phyloP scores from a whole-genome alignment of 2,329 filamentous ascomycete species.

The Arthrobotrys sinensis region DNA sequence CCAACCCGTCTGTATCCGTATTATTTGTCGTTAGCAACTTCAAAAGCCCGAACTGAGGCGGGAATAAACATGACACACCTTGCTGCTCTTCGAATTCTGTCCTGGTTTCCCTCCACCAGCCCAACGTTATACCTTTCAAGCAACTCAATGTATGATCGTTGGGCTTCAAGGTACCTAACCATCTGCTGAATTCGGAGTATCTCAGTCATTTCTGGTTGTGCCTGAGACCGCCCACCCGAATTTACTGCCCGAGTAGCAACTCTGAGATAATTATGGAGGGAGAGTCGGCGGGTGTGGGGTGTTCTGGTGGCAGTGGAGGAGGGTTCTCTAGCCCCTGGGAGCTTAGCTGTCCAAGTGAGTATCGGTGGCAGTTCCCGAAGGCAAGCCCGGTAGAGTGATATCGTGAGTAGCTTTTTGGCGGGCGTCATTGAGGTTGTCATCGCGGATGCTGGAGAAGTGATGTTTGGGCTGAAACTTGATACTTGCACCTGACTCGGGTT shows the following conservation, averaged over 20 bases:
- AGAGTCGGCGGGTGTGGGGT: slow-evolving; percentile 64
- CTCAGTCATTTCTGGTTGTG: background rate
- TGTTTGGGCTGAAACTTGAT: too few species aligned
- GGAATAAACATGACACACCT: slow-evolving; percentile 73
- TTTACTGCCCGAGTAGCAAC: slow-evolving; percentile 53
- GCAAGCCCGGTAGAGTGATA: slow-evolving; percentile 35
- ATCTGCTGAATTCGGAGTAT: slow-evolving; percentile 74
- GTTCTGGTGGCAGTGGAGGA: slow-evolving; percentile 59
- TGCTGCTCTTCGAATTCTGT: slow-evolving; percentile 86
- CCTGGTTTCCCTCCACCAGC: slow-evolving; percentile 87
- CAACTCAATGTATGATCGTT: slow-evolving; percentile 84
- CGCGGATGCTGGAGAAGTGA: background rate
- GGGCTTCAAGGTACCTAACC: slow-evolving; percentile 84
- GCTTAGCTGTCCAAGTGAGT: background rate
- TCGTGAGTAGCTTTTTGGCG: background rate
- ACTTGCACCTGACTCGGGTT: too few species aligned
- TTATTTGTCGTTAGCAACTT: background rate
- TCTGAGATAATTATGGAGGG: slow-evolving; percentile 64
- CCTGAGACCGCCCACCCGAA: background rate
- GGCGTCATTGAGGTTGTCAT: slow-evolving; percentile 24
- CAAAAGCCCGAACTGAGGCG: background rate
- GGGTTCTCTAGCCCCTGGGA: background rate
- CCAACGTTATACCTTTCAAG: slow-evolving; percentile 95
- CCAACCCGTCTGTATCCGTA: slow-evolving; percentile 40
- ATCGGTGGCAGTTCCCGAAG: slow-evolving; percentile 53